Percentiles rank a stretch among this genome's conserved stretches.
These are phyloP conservation scores for Monilinia aucupariae DNA, from an alignment of 2,329 filamentous ascomycete species.

Conservation along the genomic window DNA sequence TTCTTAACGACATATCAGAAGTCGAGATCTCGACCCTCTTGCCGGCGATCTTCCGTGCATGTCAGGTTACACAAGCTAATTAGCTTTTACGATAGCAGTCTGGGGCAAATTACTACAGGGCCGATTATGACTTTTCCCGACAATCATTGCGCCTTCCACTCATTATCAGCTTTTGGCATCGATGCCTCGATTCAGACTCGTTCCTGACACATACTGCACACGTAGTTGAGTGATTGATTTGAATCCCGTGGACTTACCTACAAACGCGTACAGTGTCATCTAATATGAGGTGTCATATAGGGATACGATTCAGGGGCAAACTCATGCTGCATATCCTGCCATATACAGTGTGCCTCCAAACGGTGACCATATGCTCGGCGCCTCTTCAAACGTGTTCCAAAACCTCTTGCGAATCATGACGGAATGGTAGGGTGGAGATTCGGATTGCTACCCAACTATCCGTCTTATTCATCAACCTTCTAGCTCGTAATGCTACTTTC, in stretches of 20 bases:
- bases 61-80: constrained; percentile 10
- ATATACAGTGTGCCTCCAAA: neutral
- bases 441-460: constrained; percentile 4
- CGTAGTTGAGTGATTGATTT: neutral
- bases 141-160: neutral
- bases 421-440: neutral
- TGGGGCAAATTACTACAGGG: neutral
- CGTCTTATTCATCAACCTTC: neutral
- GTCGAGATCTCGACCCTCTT: constrained; percentile 12
- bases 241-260: neutral
- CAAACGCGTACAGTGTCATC: constrained; percentile 16
- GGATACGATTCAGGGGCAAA: constrained; percentile 3
- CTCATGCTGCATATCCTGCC: neutral
- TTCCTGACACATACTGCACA: no score
- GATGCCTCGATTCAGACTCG: neutral
- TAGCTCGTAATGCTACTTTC: neutral
- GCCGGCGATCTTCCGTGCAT: constrained; percentile 12
- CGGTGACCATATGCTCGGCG: neutral
- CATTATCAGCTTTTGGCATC: neutral
- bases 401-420: neutral
- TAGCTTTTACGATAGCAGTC: constrained; percentile 9
- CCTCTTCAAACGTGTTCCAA: constrained; percentile 7
- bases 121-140: neutral
- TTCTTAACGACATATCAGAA: constrained; percentile 7
- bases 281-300: constrained; percentile 12